Conservation (phyloP, 2,329 filamentous ascomycete genomes). For the Camillea tinctor region DNA sequence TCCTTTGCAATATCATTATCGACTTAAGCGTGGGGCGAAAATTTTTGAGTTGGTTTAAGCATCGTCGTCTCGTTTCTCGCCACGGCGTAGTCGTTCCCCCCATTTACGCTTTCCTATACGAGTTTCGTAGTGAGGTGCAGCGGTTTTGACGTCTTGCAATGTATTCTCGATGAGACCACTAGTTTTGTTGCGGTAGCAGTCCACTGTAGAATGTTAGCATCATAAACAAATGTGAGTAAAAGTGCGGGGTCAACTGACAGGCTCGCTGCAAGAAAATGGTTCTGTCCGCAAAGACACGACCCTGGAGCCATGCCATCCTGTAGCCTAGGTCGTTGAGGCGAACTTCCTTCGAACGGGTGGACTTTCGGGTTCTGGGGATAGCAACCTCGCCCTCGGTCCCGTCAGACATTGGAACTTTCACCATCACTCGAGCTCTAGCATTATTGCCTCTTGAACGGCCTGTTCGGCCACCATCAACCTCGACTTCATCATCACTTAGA, state of each 20-base stretch:
- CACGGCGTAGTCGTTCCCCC: conserved; percentile 55
- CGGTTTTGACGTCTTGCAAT: conserved; percentile 70
- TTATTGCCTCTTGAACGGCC: conserved; percentile 36
- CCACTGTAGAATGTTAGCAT: conserved; percentile 57
- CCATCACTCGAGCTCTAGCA: conserved; percentile 41
- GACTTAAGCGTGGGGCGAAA: no score
- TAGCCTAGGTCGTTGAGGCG: conserved; percentile 90
- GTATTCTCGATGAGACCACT: conserved; percentile 62
- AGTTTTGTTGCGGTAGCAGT: conserved; percentile 75
- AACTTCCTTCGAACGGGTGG: conserved; percentile 76
- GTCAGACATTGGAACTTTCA: conserved; percentile 65
- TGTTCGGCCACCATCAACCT: conserved; percentile 47
- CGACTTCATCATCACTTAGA: conserved; percentile 54
- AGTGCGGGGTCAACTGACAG: conserved; percentile 57
- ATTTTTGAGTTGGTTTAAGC: background rate
- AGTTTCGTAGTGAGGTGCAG: conserved; percentile 85
- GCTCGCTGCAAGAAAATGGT: conserved; percentile 89
- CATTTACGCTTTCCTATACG: conserved; percentile 79
- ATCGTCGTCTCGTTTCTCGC: conserved; percentile 35
- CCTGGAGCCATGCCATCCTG: conserved; percentile 95
- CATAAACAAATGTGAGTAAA: conserved; percentile 10
- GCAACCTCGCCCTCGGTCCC: conserved; percentile 71
- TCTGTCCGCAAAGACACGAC: conserved; percentile 82
- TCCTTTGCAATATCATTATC: no score
- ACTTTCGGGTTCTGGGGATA: conserved; percentile 71